Percentiles rank a stretch among this genome's conserved stretches.
These are phyloP conservation scores for Xerocomus cyaneibrunnescens DNA, from an alignment of 1,284 basidiomycete species.

Conservation along the genomic window DNA sequence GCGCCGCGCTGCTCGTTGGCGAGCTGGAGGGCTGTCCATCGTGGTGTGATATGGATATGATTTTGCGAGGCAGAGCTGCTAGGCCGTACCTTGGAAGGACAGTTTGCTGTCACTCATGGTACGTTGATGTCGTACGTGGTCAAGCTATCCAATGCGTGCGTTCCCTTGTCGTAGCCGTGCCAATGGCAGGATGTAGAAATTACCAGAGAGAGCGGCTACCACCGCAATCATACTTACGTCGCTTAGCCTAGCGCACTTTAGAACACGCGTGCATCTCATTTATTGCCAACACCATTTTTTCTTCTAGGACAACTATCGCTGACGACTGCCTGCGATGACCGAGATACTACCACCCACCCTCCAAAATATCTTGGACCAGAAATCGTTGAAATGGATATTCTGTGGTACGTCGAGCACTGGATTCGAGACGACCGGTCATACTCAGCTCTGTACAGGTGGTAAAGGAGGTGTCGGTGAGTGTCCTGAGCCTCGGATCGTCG, in stretches of 20 bases:
- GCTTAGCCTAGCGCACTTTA: constrained; percentile 14
- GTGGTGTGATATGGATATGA: constrained; percentile 3
- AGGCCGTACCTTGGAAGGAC: constrained; percentile 38
- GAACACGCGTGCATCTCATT: constrained; percentile 25
- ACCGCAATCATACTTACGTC: constrained; percentile 7
- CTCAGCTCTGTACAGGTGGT: constrained; percentile 58
- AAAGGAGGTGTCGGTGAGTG: constrained; percentile 91
- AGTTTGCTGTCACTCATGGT: constrained; percentile 32
- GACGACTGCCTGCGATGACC: constrained; percentile 37
- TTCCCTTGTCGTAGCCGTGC: constrained; percentile 3
- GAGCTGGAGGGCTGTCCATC: constrained; percentile 66
- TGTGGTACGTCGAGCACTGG: constrained; percentile 63
- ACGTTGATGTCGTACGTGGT: background rate
- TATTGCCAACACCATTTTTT: constrained; percentile 8
- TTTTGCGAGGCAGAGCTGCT: constrained; percentile 1
- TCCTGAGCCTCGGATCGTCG: constrained; percentile 1
- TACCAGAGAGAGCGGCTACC: constrained; percentile 1
- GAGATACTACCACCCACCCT: constrained; percentile 75
- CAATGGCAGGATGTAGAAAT: constrained; percentile 29
- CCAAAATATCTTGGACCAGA: constrained; percentile 89
- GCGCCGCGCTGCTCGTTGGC: constrained; percentile 88
- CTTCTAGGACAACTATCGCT: constrained; percentile 1
- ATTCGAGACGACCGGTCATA: constrained; percentile 8
- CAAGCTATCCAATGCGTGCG: background rate
- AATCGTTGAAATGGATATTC: constrained; percentile 92